A percentile compares a stretch with the other conserved stretches of the same genome.
Conservation (phyloP, 202 grass and related monocot species). For the Setaria italica region DNA sequence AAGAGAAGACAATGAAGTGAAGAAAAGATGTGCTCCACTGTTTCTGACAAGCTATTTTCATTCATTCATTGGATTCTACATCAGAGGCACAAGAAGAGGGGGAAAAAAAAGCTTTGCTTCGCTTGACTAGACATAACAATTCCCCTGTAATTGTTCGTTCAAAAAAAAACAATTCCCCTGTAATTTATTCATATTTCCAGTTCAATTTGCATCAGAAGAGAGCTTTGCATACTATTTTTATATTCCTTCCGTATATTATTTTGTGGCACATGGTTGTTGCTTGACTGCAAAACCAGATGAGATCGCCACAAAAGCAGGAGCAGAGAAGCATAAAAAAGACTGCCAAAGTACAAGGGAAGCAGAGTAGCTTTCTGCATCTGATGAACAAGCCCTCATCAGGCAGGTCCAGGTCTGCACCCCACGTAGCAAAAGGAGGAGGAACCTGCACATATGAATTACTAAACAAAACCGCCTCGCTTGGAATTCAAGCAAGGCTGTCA, state of each 20-base stretch:
- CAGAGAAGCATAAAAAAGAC: constrained; percentile 26
- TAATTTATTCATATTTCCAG: constrained; percentile 19
- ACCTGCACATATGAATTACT: constrained; percentile 5
- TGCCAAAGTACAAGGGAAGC: constrained; percentile 6
- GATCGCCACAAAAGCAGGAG: constrained; percentile 54
- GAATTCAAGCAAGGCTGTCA: constrained; percentile 49
- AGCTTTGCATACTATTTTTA: not conserved
- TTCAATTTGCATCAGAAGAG: constrained; percentile 22
- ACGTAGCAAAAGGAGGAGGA: constrained; percentile 8
- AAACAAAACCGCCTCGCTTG: constrained; percentile 45
- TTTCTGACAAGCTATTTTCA: constrained; percentile 11
- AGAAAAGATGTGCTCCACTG: not conserved
- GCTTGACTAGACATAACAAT: not conserved
- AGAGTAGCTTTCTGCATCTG: constrained; percentile 40
- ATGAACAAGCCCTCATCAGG: constrained; percentile 19
- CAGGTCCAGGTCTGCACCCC: constrained; percentile 35
- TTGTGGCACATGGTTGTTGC: constrained; percentile 28
- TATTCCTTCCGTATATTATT: not conserved
- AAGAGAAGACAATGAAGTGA: constrained; percentile 14
- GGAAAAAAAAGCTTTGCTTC: not conserved
- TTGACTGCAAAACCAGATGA: constrained; percentile 45
- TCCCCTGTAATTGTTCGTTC: not conserved
- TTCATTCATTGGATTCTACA: not conserved
- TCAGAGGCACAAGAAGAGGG: not conserved
- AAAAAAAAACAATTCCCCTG: not conserved